Base-by-base conservation (phyloP, 2,329 filamentous ascomycete species). In the Penicillium corylophilum region DNA sequence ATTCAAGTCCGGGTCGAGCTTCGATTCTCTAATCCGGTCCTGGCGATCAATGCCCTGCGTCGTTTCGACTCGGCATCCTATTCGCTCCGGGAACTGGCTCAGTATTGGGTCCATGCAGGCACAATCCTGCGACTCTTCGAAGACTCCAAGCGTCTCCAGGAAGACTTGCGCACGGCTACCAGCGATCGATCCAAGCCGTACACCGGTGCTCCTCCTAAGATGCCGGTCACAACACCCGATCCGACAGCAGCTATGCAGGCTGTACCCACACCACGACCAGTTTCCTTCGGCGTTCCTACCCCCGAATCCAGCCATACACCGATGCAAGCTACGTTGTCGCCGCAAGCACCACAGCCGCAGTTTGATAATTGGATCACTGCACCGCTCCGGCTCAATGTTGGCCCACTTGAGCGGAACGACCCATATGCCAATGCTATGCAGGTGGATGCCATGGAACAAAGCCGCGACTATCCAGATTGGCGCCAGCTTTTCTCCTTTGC, bases 1-100 rank as follows among this genome's bases (percentile, higher is more conserved):
- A 75, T 76, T 24, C 74, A 76, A 64, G 73, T 76, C 7, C 70
- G 74, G 16, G 73, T 76, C 7, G 74, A 76, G 51, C 66, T 76
- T 18, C 72, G 73, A 20, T 76, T 76, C 50, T 76, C 74, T 2
- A 76, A 76, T 41, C 74, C 74, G 4, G 70, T 76, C 3, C 59
- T 76, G 9, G 74, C 74, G 4, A 76, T 76, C 56, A 75, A 75
- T 46, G 74, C 73, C 15, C 66, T 76, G 42, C 71, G 74, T 31
- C 70, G 73, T 16, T 75, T 75, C 44, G 72, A 76, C 50, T 75
- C 74, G 2, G 71, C 71, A 1, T 64, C 72, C 1, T 67, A 70
- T 51, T 75, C 73, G 9, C 63, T 76, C 20, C 72, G 72, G 36
- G 67, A 71, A 45, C 61, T 76, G 22, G 69, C 74, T 13, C 64